Percentiles rank a stretch among this genome's conserved stretches.
phyloP scores from a whole-genome alignment of 345 rosid genomes.

The Murraya paniculata region DNA sequence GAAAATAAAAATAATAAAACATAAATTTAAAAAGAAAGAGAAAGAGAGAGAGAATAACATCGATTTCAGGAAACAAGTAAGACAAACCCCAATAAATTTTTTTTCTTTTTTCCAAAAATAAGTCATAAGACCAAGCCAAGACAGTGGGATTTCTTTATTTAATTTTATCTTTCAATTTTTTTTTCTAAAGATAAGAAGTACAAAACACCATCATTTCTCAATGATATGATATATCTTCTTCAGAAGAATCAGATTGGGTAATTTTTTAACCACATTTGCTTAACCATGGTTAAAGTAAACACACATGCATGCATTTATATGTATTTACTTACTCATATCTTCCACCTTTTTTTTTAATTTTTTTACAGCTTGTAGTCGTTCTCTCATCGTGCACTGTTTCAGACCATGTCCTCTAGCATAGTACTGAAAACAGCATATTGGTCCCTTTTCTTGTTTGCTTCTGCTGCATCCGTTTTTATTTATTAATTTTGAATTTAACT shows the following conservation, averaged over 20 bases:
- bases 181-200: slow-evolving; percentile 23
- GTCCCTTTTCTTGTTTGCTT: slow-evolving; percentile 25
- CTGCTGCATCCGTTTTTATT: slow-evolving; percentile 6
- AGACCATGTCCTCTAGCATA: slow-evolving; percentile 18
- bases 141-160: slow-evolving; percentile 19
- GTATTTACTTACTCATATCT: slow-evolving; percentile 3
- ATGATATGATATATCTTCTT: slow-evolving; percentile 40
- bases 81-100: slow-evolving; percentile 40
- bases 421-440: slow-evolving; percentile 10
- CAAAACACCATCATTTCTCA: slow-evolving; percentile 65
- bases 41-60: slow-evolving; percentile 24
- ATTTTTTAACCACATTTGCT: slow-evolving; percentile 16
- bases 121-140: slow-evolving; percentile 30
- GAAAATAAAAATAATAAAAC: slow-evolving; percentile 25
- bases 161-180: slow-evolving; percentile 14
- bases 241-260: slow-evolving; percentile 14
- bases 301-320: slow-evolving; percentile 19
- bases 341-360: slow-evolving; percentile 19
- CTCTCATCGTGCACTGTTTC: slow-evolving; percentile 20
- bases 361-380: slow-evolving; percentile 29
- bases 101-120: slow-evolving; percentile 23
- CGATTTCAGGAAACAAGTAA: slow-evolving; percentile 36
- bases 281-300: slow-evolving; percentile 19
- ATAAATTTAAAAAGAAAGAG: slow-evolving; percentile 29
- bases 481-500: neutral